Evolutionary conservation across 1,284 basidiomycete species (phyloP), one percentile per base, ranked within the genome.

Genomic region (Irpex sp.): DNA sequence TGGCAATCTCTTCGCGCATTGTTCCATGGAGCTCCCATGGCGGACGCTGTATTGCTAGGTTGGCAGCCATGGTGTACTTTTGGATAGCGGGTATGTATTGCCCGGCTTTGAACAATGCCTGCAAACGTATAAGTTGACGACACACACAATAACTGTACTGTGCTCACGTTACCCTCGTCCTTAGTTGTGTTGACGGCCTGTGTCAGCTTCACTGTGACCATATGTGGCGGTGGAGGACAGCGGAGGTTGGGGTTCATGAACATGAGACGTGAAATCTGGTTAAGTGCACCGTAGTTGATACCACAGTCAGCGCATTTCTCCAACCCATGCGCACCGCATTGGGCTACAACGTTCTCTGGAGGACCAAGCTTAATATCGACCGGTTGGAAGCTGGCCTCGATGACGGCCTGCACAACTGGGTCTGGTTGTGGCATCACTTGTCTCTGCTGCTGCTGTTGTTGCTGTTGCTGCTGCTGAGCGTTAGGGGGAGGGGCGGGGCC

Each of bases 1-100:
- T 88, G 8, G 92, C 89, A 54, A 97, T 83, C 74, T 99, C 97
- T 69, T 99, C 97, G 58, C 93, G 85, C 76, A 94, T 86, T 64
- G 96, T 74, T 48, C 86, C 84, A 60, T 91, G 89, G 2, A 85
- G 81, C 75, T 99, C 97, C 93, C 96, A 98, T 44, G 94, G 88
- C 8, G 95, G 92, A 44, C 97, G 85, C 64, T 92, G 89, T 0
- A 89, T 79, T 1, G 96, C 95, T 59, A 96, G 84, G 70, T 86
- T 86, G 36, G 93, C 87, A 44, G 95, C 94, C 70, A 90, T 84
- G 19, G 89, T 92, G 78, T 98, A 99, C 61, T 89, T 85, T 68
- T 87, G 81, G 67, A 97, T 85, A 1, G 97, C 95, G 49, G 86
- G 82, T n/a, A 78, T 79, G 73, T 88, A 87, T 67, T 93, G 82